phyloP scores from a whole-genome alignment of 1,139 yeast genomes.

The Sugiyamaella neomexicana region DNA sequence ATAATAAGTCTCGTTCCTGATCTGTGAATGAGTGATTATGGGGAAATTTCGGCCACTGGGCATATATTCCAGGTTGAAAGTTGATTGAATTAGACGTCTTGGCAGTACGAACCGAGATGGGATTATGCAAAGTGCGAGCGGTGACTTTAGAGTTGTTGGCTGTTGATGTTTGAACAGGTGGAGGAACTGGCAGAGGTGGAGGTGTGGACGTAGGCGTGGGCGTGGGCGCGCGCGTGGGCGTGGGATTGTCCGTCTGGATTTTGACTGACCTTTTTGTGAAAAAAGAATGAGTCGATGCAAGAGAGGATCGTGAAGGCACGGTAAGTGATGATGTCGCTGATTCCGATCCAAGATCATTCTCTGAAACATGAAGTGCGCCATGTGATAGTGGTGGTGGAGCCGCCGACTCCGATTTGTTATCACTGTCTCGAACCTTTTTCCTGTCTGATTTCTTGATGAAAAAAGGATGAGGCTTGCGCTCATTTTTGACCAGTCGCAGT shows the following conservation, averaged over 20 bases:
- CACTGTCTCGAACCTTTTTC: background rate
- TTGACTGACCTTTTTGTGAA: background rate
- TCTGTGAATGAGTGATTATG: constrained; percentile 17
- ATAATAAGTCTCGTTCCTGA: background rate
- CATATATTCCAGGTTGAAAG: constrained; percentile 11
- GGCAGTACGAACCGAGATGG: background rate
- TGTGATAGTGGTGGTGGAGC: too few species aligned
- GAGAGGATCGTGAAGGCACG: background rate
- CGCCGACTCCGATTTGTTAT: background rate
- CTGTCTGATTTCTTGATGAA: constrained; percentile 10
- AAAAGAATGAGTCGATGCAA: constrained; percentile 8
- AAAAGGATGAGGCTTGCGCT: constrained; percentile 7
- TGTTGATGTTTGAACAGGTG: background rate
- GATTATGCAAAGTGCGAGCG: constrained; percentile 2
- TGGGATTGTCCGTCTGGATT: background rate
- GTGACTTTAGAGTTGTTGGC: background rate
- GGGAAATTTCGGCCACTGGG: constrained; percentile 24
- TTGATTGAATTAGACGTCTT: background rate
- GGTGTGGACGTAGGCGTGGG: background rate
- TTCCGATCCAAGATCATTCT: too few species aligned
- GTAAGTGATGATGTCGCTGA: background rate
- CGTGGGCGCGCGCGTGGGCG: background rate
- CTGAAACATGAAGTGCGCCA: too few species aligned
- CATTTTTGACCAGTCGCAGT: background rate
- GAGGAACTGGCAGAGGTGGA: background rate